phyloP scores from a whole-genome alignment of 1,139 yeast genomes.

The Meyerozyma elateridarum region DNA sequence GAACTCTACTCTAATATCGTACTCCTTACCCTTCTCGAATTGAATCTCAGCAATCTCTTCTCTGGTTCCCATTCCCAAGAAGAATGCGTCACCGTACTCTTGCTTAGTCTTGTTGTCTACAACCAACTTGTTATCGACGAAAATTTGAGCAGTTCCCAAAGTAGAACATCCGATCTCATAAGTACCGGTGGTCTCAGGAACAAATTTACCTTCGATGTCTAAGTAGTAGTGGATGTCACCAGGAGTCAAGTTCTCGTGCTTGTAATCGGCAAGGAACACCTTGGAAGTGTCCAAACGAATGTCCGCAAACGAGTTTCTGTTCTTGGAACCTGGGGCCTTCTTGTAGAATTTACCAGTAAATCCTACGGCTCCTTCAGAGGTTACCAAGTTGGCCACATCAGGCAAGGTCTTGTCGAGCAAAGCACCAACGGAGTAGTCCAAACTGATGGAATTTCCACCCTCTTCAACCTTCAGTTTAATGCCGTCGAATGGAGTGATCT shows the following conservation, averaged over 20 bases:
- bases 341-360: conserved; percentile 32
- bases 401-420: conserved; percentile 26
- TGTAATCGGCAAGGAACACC: conserved; percentile 47
- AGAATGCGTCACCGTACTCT: conserved; percentile 41
- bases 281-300: conserved; percentile 27
- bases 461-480: conserved; percentile 18
- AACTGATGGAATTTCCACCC: conserved; percentile 12
- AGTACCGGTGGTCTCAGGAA: conserved; percentile 43
- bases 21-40: conserved; percentile 38
- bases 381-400: conserved; percentile 18
- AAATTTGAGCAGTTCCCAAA: conserved; percentile 51
- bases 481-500: conserved; percentile 43
- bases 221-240: conserved; percentile 30
- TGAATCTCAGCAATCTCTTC: conserved; percentile 38
- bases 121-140: conserved; percentile 45
- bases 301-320: conserved; percentile 35
- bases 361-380: conserved; percentile 37
- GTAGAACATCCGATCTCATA: conserved; percentile 50
- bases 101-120: conserved; percentile 56
- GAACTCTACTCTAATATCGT: conserved; percentile 44
- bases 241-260: conserved; percentile 21
- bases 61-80: conserved; percentile 43
- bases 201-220: conserved; percentile 39
- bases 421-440: conserved; percentile 30
- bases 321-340: conserved; percentile 29